Base-by-base conservation (phyloP, 345 rosid genomes). In the Erysimum cheiranthoides region DNA sequence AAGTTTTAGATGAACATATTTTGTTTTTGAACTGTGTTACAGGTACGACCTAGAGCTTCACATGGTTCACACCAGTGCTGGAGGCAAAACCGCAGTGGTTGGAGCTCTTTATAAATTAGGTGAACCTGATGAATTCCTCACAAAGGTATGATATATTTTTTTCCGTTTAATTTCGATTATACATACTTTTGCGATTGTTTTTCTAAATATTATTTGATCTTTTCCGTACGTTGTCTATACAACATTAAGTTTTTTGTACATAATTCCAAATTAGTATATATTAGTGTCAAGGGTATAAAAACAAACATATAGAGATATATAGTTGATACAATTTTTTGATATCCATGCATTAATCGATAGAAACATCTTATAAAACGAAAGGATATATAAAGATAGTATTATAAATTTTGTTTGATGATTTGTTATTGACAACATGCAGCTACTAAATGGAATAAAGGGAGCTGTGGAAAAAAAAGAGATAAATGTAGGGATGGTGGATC, bases 1-100 rank as follows among this genome's bases (percentile, higher is more conserved):
- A n/a, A n/a, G n/a, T n/a, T 5, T 4, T 14, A 43, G 7, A 43
- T 13, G 16, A 43, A 8, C 49, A 13, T 14, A 43, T 5, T 43
- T 43, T 40, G 45, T 40, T 42, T 5, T 4, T 42, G 2, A 45
- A 45, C n/a, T 52, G 57, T 52, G 53, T 51, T 17, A 32, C 36
- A 89, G 93, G 14, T 82, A 80, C 5, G 78, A 65, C 1, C 0
- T 87, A 76, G 97, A 92, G 84, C 84, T 88, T 53, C 96, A 92
- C 68, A 40, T 81, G 5, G 85, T 92, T 82, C 96, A 90, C 62
- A 0, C 0, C 21, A 83, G 79, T 75, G 58, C 81, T 32, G 1
- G 34, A 2, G 79, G 80, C 14, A 53, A 71, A 51, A n/a, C 53
- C 27, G 91, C 96, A 43, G 90, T 85, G 6, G 42, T 82, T 27